These are phyloP conservation scores for Pseudocercospora musae DNA, from an alignment of 2,329 filamentous ascomycete genomes.

Conservation along the genomic window DNA sequence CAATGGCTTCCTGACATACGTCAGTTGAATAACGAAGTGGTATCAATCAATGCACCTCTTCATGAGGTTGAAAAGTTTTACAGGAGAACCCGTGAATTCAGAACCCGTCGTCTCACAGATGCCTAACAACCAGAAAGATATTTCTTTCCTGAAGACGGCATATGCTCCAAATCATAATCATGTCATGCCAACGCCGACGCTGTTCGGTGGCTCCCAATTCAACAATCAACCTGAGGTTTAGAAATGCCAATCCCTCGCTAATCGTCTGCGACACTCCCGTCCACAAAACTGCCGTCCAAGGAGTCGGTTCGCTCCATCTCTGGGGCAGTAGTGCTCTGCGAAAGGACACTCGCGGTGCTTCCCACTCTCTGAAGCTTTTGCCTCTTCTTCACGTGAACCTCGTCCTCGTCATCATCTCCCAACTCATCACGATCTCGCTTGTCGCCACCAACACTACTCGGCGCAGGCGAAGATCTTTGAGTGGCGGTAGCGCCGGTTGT, in stretches of 20 bases:
- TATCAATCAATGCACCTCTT: background rate
- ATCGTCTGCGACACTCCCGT: constrained; percentile 32
- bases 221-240: background rate
- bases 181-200: background rate
- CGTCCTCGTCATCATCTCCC: constrained; percentile 34
- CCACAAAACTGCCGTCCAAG: constrained; percentile 37
- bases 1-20: background rate
- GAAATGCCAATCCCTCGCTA: constrained; percentile 5
- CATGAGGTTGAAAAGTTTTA: background rate
- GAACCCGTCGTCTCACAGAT: background rate
- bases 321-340: constrained; percentile 23
- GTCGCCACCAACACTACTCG: constrained; percentile 22
- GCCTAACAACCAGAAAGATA: too few relatives aligned
- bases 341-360: constrained; percentile 34
- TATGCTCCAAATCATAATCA: background rate
- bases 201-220: background rate
- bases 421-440: constrained; percentile 37
- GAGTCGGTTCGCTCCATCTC: constrained; percentile 35
- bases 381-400: constrained; percentile 36
- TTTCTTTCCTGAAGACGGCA: background rate
- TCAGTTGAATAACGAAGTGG: too few relatives aligned
- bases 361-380: constrained; percentile 37
- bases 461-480: constrained; percentile 21
- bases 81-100: background rate
- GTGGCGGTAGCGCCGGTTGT: constrained; percentile 1